Base-by-base conservation (phyloP, 2,329 filamentous ascomycete species). In the Colletotrichum ledebouriae region DNA sequence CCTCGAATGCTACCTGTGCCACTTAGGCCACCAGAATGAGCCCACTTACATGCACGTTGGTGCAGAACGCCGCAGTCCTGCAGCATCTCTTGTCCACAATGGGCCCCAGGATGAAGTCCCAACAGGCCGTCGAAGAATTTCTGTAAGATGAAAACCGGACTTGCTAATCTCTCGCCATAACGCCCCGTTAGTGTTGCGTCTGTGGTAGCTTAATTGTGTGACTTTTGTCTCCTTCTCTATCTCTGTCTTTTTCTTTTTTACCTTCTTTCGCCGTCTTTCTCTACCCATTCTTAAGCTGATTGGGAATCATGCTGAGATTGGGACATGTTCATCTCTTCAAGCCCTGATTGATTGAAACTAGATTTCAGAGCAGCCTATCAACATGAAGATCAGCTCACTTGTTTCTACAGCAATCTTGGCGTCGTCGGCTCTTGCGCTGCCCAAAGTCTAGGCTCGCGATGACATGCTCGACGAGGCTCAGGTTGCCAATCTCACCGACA, bases 401-500 rank as follows among this genome's bases (percentile, higher is more conserved):
- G 37, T 74, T 33, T 67, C 65, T 25, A 49, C 72, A 9, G 69
- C 65, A 34, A 59, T 71, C 9, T 29, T 71, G 66, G 68, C 61
- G n/a, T 58, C 64, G 13, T 50, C 57, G 11, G 62, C 59, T n/a
- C 44, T 70, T 25, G 71, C 65, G 6, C 60, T 65, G 22, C 69
- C 71, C 12, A 49, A 60, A 13, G 61, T 71, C 44, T 56, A 66
- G 17, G 55, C 63, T 17, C 69, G 72, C 11, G 63, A 58, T 39
- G 57, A 64, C 49, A 25, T 64, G 25, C 47, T 59, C 20, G 63
- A 72, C 37, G 59, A 71, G 15, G 34, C 55, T 6, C 60, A 59
- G n/a, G 61, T 75, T 37, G 20, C 50, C 12, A 49, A 72, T 29
- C 70, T 73, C 17, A 66, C 73, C 12, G 69, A 72, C 50, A 44